Conservation (phyloP, 192 early-diverging fungal genomes). For the Chytriomyces sp. region DNA sequence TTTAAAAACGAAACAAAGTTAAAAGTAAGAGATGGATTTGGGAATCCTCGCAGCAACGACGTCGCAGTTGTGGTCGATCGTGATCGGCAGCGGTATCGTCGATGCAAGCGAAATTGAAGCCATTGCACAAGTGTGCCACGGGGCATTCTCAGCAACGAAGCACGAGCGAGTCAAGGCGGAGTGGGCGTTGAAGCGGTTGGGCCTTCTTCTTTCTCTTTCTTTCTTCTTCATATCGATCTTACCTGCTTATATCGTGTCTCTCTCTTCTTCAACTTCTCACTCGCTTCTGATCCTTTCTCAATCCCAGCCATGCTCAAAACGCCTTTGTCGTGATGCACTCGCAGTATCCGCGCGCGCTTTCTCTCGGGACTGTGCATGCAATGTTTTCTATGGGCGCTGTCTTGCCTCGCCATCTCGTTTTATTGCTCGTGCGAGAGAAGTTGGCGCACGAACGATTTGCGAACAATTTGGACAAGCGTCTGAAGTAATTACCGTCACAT, state of each 20-base stretch:
- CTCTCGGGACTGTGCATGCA: background rate
- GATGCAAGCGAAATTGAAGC: background rate
- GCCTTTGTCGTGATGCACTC: slow-evolving; percentile 9
- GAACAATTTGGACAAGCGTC: background rate
- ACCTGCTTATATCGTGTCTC: background rate
- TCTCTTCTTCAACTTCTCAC: background rate
- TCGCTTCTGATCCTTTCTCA: background rate
- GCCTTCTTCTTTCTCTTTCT: background rate
- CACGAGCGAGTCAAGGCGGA: background rate
- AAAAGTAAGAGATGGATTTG: no score
- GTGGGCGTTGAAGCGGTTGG: slow-evolving; percentile 13
- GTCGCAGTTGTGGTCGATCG: background rate
- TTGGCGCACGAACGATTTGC: background rate
- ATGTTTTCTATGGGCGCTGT: slow-evolving; percentile 1
- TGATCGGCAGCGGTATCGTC: background rate
- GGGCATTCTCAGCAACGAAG: background rate
- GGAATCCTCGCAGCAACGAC: no score
- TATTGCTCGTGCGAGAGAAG: slow-evolving; percentile 19
- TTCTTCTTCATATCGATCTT: background rate
- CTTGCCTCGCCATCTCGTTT: slow-evolving; percentile 20
- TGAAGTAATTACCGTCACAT: background rate
- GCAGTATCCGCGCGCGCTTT: background rate
- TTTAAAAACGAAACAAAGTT: no score
- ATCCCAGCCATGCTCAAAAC: background rate
- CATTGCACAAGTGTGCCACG: slow-evolving; percentile 6